Base-by-base conservation (phyloP, 371 early-diverging fungal species). In the Chytridiales sp. region DNA sequence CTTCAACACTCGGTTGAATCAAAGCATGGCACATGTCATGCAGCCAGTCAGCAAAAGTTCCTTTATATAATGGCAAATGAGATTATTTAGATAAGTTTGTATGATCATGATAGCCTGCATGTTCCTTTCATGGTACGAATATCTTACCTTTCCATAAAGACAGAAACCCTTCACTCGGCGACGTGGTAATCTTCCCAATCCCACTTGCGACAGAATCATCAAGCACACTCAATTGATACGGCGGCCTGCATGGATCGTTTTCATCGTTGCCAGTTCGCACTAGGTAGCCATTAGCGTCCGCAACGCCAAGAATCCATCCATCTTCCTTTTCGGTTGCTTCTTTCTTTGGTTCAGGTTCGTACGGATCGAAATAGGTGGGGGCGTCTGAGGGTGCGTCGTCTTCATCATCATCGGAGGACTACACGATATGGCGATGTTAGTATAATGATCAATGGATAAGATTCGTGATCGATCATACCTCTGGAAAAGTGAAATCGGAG, bases 131-230 rank as follows among this genome's bases (percentile, higher is more conserved):
- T n/a, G n/a, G n/a, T n/a, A n/a, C n/a, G n/a, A n/a, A n/a, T n/a
- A n/a, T n/a, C 47, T 1, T 38, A 72, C 76, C 80, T 65, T 79
- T 79, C 76, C 76, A 79, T 15, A 76, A 48, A 13, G 73, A 63
- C 19, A 57, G n/a, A 32, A 73, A 40, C 3, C 75, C 75, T 43
- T 76, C 76, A 30, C 56, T 51, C 5, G 61, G 52, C n/a, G 35
- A 35, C 2, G 53, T 9, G 24, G 40, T 49, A 39, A 76, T 62
- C 24, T 58, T 32, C 17, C 47, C 32, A 9, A 76, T 54, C 9
- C 61, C 60, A 17, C 35, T 26, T 24, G 56, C 34, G 13, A 69
- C 52, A 1, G 64, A 55, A 0, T 39, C 50, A 9, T 67, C 73
- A 40, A 62, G 49, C n/a, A 67, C 36, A 4, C 68, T 67, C 1